These are phyloP conservation scores for Cladosporium halotolerans DNA, from an alignment of 2,329 filamentous ascomycete genomes.

Conservation along the genomic window DNA sequence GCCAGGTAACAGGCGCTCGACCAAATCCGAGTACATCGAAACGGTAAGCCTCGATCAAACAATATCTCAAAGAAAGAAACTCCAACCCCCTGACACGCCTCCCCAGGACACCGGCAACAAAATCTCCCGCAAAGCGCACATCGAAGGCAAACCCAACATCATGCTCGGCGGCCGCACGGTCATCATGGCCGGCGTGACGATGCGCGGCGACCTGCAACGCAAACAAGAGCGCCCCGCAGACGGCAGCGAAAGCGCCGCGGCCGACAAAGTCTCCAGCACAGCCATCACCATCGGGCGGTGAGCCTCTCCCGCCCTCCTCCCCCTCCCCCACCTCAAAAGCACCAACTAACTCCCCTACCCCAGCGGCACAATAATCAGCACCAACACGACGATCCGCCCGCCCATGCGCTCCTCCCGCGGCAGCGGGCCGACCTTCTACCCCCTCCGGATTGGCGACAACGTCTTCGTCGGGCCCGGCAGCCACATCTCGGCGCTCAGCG, in stretches of 20 bases:
- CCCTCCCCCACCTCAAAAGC: too few species aligned
- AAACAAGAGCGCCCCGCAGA: constrained; percentile 23
- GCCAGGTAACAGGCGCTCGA: constrained; percentile 48
- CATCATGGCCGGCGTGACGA: constrained; percentile 89
- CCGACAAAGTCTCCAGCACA: constrained; percentile 26
- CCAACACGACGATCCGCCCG: constrained; percentile 71
- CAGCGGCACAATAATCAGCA: constrained; percentile 81
- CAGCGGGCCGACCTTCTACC: constrained; percentile 69
- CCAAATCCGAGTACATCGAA: constrained; percentile 92
- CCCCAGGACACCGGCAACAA: constrained; percentile 92
- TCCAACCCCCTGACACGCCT: background rate
- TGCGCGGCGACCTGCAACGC: constrained; percentile 77
- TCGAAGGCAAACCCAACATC: constrained; percentile 95
- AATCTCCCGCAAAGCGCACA: constrained; percentile 83
- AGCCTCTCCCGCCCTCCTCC: background rate
- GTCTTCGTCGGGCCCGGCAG: constrained; percentile 69
- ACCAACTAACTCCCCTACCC: background rate
- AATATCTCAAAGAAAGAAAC: too few species aligned
- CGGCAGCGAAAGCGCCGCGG: constrained; percentile 21
- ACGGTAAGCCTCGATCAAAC: constrained; percentile 55
- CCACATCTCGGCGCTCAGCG: constrained; percentile 73
- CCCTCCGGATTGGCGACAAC: constrained; percentile 88
- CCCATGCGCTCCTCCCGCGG: constrained; percentile 66
- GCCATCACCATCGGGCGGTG: constrained; percentile 71
- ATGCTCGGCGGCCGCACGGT: constrained; percentile 92